These are phyloP conservation scores for Phytophthora melonis DNA, from an alignment of 352 stramenopile genomes.

Conservation along the genomic window DNA sequence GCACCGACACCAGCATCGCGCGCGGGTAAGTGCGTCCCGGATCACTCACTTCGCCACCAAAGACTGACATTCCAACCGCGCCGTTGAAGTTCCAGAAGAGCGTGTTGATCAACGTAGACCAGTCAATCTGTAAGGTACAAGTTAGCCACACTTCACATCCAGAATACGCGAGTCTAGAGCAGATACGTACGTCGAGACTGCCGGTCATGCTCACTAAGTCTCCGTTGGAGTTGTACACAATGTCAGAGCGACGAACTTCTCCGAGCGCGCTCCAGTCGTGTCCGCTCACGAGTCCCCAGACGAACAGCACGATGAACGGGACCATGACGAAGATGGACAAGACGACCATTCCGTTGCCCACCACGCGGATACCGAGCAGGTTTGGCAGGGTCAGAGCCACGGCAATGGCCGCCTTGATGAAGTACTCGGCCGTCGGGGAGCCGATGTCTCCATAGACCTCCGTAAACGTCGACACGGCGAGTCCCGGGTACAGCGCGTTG, in stretches of 20 bases:
- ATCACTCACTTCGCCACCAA: slow-evolving; percentile 90
- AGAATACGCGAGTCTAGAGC: background rate
- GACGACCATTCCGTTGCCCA: slow-evolving; percentile 80
- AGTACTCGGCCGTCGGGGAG: slow-evolving; percentile 43
- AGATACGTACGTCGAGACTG: slow-evolving; percentile 27
- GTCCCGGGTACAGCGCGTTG: slow-evolving; percentile 94
- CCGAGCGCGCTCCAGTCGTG: slow-evolving; percentile 51
- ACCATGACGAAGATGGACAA: slow-evolving; percentile 92
- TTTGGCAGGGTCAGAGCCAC: slow-evolving; percentile 55
- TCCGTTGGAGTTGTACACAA: slow-evolving; percentile 43
- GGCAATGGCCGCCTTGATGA: slow-evolving; percentile 59
- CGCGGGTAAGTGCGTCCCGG: slow-evolving; percentile 82
- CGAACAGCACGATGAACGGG: slow-evolving; percentile 88
- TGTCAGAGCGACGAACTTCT: slow-evolving; percentile 48
- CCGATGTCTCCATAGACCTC: slow-evolving; percentile 54
- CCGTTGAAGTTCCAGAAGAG: slow-evolving; percentile 98
- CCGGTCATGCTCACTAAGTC: slow-evolving; percentile 54
- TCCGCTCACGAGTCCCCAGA: slow-evolving; percentile 47
- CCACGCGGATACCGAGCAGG: slow-evolving; percentile 77
- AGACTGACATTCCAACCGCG: slow-evolving; percentile 89
- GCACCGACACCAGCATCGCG: slow-evolving; percentile 83
- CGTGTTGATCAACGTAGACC: slow-evolving; percentile 92
- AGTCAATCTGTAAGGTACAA: slow-evolving; percentile 24
- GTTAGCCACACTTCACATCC: background rate
- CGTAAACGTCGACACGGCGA: slow-evolving; percentile 63